Conservation (phyloP, 2,329 filamentous ascomycete species). For the Botrytis medusae region DNA sequence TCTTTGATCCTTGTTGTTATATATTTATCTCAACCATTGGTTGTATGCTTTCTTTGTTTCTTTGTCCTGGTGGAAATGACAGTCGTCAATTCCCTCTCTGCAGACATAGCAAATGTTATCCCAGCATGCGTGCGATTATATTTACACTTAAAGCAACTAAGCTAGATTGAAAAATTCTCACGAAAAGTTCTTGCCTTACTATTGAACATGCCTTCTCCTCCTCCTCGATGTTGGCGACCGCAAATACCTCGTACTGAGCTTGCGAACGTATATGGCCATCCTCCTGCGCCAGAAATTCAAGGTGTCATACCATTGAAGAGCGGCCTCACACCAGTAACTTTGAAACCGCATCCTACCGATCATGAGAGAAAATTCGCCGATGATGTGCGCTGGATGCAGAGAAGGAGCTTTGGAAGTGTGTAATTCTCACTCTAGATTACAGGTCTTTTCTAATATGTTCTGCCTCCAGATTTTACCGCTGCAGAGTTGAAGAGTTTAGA, state of each 20-base stretch:
- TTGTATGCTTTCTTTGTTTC: neutral
- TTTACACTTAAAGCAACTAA: neutral
- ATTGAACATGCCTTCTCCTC: neutral
- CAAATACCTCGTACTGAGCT: conserved; percentile 10
- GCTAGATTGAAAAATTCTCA: neutral
- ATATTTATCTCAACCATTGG: neutral
- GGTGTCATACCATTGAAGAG: conserved; percentile 18
- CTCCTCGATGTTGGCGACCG: neutral
- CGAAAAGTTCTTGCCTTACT: neutral
- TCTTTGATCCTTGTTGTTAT: neutral
- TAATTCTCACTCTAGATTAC: neutral
- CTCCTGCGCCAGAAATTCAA: neutral
- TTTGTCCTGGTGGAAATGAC: neutral
- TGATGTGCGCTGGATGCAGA: conserved; percentile 14
- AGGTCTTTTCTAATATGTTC: neutral
- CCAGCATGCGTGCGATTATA: neutral
- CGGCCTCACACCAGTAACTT: conserved; percentile 16
- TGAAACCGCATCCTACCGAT: neutral
- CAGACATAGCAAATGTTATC: too few species aligned
- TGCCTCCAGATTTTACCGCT: conserved; percentile 11
- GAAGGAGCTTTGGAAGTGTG: neutral
- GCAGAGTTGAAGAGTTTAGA: conserved; percentile 13
- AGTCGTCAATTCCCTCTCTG: neutral
- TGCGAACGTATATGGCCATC: conserved; percentile 15
- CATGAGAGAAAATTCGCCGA: neutral